A percentile compares a stretch with the other conserved stretches of the same genome.
These are phyloP conservation scores for Suhomyces terraborum DNA, from an alignment of 1,139 yeast species.

Conservation along the genomic window DNA sequence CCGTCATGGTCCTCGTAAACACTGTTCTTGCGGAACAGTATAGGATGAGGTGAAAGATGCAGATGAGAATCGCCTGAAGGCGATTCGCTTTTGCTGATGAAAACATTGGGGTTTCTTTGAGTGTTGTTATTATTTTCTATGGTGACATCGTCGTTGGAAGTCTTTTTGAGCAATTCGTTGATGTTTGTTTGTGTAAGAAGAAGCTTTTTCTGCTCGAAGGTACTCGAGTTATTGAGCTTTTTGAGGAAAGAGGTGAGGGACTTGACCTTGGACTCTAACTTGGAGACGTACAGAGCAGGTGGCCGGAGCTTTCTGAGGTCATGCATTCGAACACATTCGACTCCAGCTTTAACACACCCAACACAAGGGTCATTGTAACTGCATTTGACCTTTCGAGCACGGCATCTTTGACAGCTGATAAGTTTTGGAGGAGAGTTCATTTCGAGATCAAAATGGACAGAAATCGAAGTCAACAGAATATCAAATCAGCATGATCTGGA, in stretches of 20 bases:
- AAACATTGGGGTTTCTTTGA: too few relatives aligned
- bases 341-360: slow-evolving; percentile 45
- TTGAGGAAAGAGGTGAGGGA: slow-evolving; percentile 29
- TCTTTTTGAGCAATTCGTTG: slow-evolving; percentile 10
- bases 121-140: slow-evolving; percentile 1
- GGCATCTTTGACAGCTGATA: slow-evolving; percentile 50
- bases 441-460: neutral
- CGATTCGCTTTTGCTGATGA: neutral
- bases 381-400: slow-evolving; percentile 57
- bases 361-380: slow-evolving; percentile 53
- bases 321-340: slow-evolving; percentile 52
- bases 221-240: slow-evolving; percentile 24
- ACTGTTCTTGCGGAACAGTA: slow-evolving; percentile 4
- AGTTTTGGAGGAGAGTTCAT: slow-evolving; percentile 13
- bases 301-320: slow-evolving; percentile 59
- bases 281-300: slow-evolving; percentile 50
- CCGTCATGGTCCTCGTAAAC: slow-evolving; percentile 14
- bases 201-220: slow-evolving; percentile 25
- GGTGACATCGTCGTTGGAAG: slow-evolving; percentile 12
- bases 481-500: slow-evolving; percentile 4
- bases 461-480: neutral
- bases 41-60: neutral
- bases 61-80: neutral
- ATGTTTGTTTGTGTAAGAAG: slow-evolving; percentile 7
- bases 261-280: slow-evolving; percentile 34